Percentiles rank a stretch among this genome's conserved stretches.
Evolutionary conservation across 1,139 yeast genomes (phyloP).

Genomic region (Hemisphaericaspora subhashii): DNA sequence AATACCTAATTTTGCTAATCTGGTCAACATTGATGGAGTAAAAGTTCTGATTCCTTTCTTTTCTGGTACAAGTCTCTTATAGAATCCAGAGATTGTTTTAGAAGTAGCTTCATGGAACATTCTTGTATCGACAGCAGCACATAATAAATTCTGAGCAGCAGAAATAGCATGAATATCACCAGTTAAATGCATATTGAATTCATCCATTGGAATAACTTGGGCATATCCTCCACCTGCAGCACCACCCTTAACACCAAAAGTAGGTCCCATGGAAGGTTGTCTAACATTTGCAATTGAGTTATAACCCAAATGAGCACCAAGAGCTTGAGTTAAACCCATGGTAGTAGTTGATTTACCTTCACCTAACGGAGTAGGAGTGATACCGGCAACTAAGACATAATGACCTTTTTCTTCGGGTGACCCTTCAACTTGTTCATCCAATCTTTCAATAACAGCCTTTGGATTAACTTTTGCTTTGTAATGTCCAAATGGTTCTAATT

Average conservation of each 20-base stretch:
- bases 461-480: constrained; percentile 74
- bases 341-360: constrained; percentile 84
- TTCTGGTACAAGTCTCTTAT: constrained; percentile 67
- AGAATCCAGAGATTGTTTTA: constrained; percentile 62
- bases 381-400: constrained; percentile 75
- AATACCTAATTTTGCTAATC: constrained; percentile 66
- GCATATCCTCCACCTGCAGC: constrained; percentile 90
- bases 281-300: constrained; percentile 78
- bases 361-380: constrained; percentile 81
- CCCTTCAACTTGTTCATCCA: constrained; percentile 57
- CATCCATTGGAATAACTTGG: constrained; percentile 87
- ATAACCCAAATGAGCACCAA: constrained; percentile 70
- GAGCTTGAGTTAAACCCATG: constrained; percentile 75
- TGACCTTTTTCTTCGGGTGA: constrained; percentile 47
- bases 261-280: constrained; percentile 88
- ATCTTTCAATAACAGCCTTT: constrained; percentile 52
- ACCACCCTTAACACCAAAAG: constrained; percentile 86
- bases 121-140: constrained; percentile 84
- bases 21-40: constrained; percentile 64
- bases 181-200: constrained; percentile 80
- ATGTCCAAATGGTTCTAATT: constrained; percentile 72
- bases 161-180: constrained; percentile 86
- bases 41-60: constrained; percentile 66
- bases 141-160: constrained; percentile 74
- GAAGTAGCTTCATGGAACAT: constrained; percentile 79